Base-by-base conservation (phyloP, 257 asterid species). In the Linderniella brevidens region DNA sequence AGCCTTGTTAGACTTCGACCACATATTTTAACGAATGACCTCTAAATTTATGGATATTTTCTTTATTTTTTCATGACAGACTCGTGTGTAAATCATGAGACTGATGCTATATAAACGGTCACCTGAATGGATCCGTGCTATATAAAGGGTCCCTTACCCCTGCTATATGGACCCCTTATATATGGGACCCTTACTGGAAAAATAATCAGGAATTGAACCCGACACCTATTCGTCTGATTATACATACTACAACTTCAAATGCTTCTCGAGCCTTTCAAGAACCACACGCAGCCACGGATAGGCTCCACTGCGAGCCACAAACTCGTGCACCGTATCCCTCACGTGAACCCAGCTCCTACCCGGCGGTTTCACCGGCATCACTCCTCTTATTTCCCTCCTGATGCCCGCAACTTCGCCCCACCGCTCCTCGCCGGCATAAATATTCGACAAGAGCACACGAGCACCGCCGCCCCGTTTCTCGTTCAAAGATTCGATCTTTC, bases 301-400 rank as follows among this genome's bases (percentile, higher is more conserved):
- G 44, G 35, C 50, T 45, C 52, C 65, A 47, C 64, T 44, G 39
- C 65, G 57, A 36, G 68, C 69, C 10, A 69, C 65, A 54, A 72
- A 66, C 65, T 61, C 78, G 41, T 63, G 50, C 1, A 66, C 56
- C 14, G 19, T 59, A 55, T 64, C 73, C 64, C 66, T 72, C 36
- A 66, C 35, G 50, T 64, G 67, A 48, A 69, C 59, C 78, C 75
- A 72, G 67, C 78, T 72, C 50, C 68, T 56, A 43, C 78, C 80
- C 10, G 73, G 59, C 17, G 64, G 59, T 16, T 69, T 76, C 49
- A 46, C 60, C 36, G 49, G 52, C 64, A 54, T 49, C 35, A 18
- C 42, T 9, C 40, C 69, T 62, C 77, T 72, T 59, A 66, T 64
- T 49, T 64, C 75, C 37, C 64, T 59, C 71, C 85, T 63, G 11